These are phyloP conservation scores for Microstegium vimineum DNA, from an alignment of 176 grass and related monocot genomes.

Conservation along the genomic window DNA sequence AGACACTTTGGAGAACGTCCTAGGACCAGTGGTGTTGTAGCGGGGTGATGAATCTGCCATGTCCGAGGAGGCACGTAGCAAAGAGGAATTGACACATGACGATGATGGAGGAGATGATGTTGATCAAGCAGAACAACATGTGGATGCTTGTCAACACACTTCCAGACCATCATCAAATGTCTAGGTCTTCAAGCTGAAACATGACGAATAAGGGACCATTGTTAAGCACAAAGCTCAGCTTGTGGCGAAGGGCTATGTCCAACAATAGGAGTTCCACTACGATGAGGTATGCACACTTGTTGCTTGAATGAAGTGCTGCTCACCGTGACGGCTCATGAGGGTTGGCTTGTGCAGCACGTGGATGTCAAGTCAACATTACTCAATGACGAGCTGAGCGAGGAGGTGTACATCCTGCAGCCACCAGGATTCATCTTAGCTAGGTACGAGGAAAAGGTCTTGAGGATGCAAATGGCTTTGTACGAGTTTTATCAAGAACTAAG, in stretches of 20 bases:
- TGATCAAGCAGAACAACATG: background rate
- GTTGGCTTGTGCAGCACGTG: background rate
- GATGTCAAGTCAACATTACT: background rate
- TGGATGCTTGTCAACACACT: background rate
- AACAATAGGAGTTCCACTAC: background rate
- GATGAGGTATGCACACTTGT: background rate
- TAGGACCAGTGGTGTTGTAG: too few relatives aligned
- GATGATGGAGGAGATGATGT: background rate
- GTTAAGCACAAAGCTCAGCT: background rate
- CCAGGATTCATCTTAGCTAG: background rate
- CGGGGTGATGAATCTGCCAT: background rate
- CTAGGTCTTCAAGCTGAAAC: too few relatives aligned
- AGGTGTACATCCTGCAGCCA: background rate
- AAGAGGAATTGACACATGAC: background rate
- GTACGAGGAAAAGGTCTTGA: background rate
- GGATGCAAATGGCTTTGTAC: background rate
- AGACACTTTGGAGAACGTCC: too few relatives aligned
- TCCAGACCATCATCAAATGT: background rate
- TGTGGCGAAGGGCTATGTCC: background rate
- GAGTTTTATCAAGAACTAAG: background rate
- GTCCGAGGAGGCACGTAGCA: background rate
- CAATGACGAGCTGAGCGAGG: background rate
- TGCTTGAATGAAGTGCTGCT: background rate
- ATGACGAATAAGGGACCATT: too few relatives aligned
- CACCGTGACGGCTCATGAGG: background rate